These are phyloP conservation scores for Exophiala sp. DNA, from an alignment of 2,329 filamentous ascomycete species.

Conservation along the genomic window DNA sequence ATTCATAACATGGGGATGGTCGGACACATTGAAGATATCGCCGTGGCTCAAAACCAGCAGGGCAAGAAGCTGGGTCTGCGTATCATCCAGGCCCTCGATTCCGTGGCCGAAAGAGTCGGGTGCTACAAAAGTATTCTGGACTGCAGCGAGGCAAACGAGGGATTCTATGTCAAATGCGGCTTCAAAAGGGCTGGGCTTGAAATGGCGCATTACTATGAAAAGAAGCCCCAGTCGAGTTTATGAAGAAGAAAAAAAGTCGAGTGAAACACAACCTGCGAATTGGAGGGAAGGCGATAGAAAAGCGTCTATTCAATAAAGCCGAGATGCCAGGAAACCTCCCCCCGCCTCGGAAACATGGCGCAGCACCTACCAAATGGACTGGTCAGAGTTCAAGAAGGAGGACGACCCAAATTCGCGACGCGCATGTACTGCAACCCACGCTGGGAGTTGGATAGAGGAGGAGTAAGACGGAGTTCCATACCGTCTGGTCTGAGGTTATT, in stretches of 20 bases:
- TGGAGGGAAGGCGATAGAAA: neutral
- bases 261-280: neutral
- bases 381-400: no score
- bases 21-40: slow-evolving; percentile 97
- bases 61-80: slow-evolving; percentile 92
- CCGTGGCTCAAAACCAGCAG: slow-evolving; percentile 89
- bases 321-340: no score
- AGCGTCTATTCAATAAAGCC: no score
- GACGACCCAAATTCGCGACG: no score
- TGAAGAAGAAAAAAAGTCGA: slow-evolving; percentile 1
- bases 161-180: slow-evolving; percentile 97
- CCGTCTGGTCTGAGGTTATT: no score
- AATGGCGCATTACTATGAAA: slow-evolving; percentile 86
- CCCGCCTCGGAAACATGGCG: no score
- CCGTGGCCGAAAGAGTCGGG: slow-evolving; percentile 76
- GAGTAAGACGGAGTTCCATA: no score
- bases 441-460: no score
- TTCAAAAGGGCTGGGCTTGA: slow-evolving; percentile 87
- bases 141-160: slow-evolving; percentile 92
- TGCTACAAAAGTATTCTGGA: slow-evolving; percentile 98
- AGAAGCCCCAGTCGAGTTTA: slow-evolving; percentile 11
- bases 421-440: no score
- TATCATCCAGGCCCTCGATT: slow-evolving; percentile 90
- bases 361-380: no score
- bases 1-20: slow-evolving; percentile 55